Conservation (phyloP, 441 rosid species). For the Corymbia calophylla region DNA sequence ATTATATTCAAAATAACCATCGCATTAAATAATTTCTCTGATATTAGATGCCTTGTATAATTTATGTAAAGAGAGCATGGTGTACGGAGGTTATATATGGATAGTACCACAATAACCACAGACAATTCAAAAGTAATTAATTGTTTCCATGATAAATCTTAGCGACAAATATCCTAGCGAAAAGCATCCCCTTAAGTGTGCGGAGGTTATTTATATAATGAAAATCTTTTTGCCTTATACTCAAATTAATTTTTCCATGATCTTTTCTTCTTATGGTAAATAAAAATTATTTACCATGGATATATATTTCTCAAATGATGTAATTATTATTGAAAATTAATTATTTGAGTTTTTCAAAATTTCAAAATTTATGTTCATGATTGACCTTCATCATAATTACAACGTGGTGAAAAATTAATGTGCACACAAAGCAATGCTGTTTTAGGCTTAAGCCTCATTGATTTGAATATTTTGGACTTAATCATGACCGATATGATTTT, state of each 20-base stretch:
- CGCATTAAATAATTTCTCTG: too few species aligned
- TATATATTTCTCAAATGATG: background rate
- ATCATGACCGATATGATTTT: too few species aligned
- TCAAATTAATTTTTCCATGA: background rate
- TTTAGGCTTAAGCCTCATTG: background rate
- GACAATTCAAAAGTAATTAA: too few species aligned
- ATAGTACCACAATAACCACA: too few species aligned
- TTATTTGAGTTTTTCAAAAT: background rate
- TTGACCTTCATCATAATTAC: too few species aligned
- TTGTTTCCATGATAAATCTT: too few species aligned
- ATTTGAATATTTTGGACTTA: too few species aligned
- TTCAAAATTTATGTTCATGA: fast-evolving
- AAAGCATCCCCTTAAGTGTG: too few species aligned
- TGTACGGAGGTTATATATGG: background rate
- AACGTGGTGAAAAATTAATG: fast-evolving
- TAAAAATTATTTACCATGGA: background rate
- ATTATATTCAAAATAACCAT: background rate
- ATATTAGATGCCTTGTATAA: background rate
- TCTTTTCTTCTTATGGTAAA: background rate
- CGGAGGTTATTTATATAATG: background rate
- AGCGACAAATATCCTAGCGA: too few species aligned
- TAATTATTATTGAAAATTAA: background rate
- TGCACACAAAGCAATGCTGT: fast-evolving
- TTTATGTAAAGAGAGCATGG: background rate
- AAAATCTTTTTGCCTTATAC: background rate